phyloP scores from a whole-genome alignment of 2,329 filamentous ascomycete genomes.

The Huntiella omanensis region DNA sequence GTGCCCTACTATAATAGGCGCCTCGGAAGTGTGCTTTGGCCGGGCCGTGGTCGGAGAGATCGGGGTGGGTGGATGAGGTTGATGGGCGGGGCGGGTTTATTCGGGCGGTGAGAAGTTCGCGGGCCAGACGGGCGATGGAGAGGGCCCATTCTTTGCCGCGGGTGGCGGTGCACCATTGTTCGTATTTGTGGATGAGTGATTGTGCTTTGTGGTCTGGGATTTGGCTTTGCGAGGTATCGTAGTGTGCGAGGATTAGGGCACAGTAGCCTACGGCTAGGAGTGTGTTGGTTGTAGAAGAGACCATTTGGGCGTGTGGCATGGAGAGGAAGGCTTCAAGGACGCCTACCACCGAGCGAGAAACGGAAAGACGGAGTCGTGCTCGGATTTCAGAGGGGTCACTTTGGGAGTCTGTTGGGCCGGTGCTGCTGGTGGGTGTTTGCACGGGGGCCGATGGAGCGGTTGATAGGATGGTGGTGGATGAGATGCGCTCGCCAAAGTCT shows the following conservation, averaged over 20 bases:
- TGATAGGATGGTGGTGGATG: constrained; percentile 6
- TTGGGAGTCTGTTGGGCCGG: background rate
- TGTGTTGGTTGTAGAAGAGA: constrained; percentile 10
- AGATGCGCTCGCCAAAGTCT: constrained; percentile 9
- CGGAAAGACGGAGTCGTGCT: constrained; percentile 6
- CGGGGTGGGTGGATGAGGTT: background rate
- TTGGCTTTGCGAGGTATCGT: constrained; percentile 9
- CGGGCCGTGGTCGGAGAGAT: background rate
- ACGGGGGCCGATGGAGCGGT: constrained; percentile 2
- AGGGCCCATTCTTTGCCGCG: constrained; percentile 11
- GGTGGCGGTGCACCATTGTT: constrained; percentile 8
- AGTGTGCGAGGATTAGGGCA: constrained; percentile 9
- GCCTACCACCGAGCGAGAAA: constrained; percentile 7
- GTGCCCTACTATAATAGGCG: constrained; percentile 3
- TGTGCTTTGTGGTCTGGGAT: constrained; percentile 6
- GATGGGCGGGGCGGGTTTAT: constrained; percentile 1
- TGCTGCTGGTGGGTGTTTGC: constrained; percentile 9
- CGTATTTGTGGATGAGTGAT: constrained; percentile 9
- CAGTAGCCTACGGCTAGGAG: constrained; percentile 10
- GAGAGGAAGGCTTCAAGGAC: constrained; percentile 10
- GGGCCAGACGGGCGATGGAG: constrained; percentile 8
- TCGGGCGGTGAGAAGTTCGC: constrained; percentile 10
- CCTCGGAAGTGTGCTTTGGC: constrained; percentile 2
- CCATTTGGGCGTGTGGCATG: constrained; percentile 9
- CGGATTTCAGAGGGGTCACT: constrained; percentile 4